Base-by-base conservation (phyloP, 352 stramenopile genomes). In the Thalassiosira mediterranea region DNA sequence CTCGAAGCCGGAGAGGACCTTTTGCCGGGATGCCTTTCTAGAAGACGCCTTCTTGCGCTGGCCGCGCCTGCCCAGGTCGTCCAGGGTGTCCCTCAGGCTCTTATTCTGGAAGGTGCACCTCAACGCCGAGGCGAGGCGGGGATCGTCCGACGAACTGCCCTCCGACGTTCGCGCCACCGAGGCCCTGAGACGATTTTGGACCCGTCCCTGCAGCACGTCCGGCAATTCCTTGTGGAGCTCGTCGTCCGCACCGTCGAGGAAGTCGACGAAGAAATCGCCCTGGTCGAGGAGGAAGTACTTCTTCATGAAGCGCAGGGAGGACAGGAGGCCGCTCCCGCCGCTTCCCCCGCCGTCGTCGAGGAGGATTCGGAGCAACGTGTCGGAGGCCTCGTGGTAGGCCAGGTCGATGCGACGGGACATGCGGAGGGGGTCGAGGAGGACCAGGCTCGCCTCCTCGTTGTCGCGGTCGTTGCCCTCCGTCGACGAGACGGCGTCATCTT, bases 271-370 rank as follows among this genome's bases (percentile, higher is more conserved):
- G 65, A 99, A 98, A 69, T 99, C 97, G 26, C 97, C 97, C 79
- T 98, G 96, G 69, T 98, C 96, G 80, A 99, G 95, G 3, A 99
- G 83, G 56, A 99, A 99, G 82, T 98, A 99, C 62, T 97, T 96
- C 73, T 98, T 98, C 64, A 99, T 85, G 13, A 95, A 96, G 19
- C 72, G 38, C 37, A 95, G 79, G 1, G 79, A 85, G 13, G 84
- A 77, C 34, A 97, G 78, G 15, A 98, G 91, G 52, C 65, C 64
- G 40, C 71, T 68, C 72, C 97, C 95, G 2, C 87, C 80, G n/a
- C n/a, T n/a, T n/a, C n/a, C n/a, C n/a, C n/a, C n/a, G n/a, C n/a
- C n/a, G 26, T 87, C 61, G 1, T 83, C 25, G 32, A 88, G 34
- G 34, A 93, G 56, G 13, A 93, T 48, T 38, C 74, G 21, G 5